Conservation (phyloP, 2,329 filamentous ascomycete species). For the Colletotrichum sp. region DNA sequence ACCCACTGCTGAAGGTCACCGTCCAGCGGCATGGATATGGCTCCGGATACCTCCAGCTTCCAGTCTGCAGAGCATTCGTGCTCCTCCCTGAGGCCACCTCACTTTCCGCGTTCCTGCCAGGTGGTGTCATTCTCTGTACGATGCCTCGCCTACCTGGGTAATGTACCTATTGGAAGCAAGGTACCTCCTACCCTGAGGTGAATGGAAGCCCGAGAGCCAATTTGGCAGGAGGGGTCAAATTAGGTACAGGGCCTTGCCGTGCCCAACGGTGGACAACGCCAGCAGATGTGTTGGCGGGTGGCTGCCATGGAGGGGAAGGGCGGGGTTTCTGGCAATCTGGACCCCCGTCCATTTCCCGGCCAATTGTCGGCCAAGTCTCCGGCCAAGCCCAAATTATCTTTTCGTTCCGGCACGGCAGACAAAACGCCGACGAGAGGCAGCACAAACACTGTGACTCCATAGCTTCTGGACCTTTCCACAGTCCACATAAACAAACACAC, state of each 20-base stretch:
- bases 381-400: background rate
- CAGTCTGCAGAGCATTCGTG: background rate
- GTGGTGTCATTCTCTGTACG: background rate
- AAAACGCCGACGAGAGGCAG: background rate
- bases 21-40: background rate
- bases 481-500: background rate
- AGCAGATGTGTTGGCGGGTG: background rate
- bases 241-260: background rate
- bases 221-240: slow-evolving; percentile 5
- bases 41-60: background rate
- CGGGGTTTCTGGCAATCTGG: slow-evolving; percentile 12
- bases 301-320: background rate
- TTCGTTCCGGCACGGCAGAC: background rate
- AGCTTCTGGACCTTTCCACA: slow-evolving; percentile 15
- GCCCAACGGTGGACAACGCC: background rate
- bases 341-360: background rate
- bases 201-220: background rate
- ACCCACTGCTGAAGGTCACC: background rate
- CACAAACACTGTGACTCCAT: background rate
- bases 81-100: background rate
- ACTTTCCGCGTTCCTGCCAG: background rate
- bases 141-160: background rate
- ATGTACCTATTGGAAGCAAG: background rate
- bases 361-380: slow-evolving; percentile 13
- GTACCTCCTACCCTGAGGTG: background rate